Percentiles rank a stretch among this genome's conserved stretches.
These are phyloP conservation scores for Rhizopogon sp. DNA, from an alignment of 768 basidiomycete species.

Conservation along the genomic window DNA sequence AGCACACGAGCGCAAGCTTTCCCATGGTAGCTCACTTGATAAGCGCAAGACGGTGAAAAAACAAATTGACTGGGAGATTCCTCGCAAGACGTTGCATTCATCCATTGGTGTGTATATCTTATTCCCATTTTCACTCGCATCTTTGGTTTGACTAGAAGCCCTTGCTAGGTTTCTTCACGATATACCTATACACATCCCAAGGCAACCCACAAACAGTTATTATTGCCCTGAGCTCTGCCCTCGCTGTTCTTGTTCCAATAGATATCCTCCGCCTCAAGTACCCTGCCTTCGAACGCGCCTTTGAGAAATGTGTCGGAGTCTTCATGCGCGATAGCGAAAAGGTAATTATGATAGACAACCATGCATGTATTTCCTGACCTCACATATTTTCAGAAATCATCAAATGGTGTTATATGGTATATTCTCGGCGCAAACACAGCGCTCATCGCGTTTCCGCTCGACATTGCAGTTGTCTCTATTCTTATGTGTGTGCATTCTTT, in stretches of 20 bases:
- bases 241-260: constrained; percentile 65
- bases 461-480: constrained; percentile 86
- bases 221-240: constrained; percentile 54
- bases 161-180: constrained; percentile 55
- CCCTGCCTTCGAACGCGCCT: constrained; percentile 59
- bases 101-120: constrained; percentile 60
- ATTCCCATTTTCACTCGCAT: neutral
- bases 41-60: constrained; percentile 24
- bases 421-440: constrained; percentile 81
- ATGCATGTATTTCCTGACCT: neutral
- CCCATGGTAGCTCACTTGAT: constrained; percentile 8
- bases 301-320: constrained; percentile 69
- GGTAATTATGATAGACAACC: constrained; percentile 29
- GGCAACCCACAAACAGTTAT: constrained; percentile 49
- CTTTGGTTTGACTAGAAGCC: constrained; percentile 1
- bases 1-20: constrained; percentile 15
- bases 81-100: constrained; percentile 81
- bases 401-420: constrained; percentile 89
- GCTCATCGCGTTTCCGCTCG: constrained; percentile 71
- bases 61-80: constrained; percentile 81
- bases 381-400: constrained; percentile 40
- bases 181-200: constrained; percentile 50
- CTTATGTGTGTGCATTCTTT: constrained; percentile 61
- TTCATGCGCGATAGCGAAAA: constrained; percentile 90
- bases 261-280: constrained; percentile 72